Base-by-base conservation (phyloP, 1,139 yeast genomes). In the Debaryomycetaceae sp. region DNA sequence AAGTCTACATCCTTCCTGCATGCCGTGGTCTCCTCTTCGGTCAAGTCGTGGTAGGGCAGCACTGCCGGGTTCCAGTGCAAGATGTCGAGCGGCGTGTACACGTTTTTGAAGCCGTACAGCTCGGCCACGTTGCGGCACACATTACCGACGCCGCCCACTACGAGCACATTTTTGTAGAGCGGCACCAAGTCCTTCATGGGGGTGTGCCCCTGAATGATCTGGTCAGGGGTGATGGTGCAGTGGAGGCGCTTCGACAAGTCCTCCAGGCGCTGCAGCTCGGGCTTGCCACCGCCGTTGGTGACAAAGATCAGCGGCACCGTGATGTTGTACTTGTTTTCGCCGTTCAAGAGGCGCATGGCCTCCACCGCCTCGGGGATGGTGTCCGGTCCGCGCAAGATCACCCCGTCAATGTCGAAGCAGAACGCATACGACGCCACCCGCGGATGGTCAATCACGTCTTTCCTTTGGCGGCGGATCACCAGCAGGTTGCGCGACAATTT, bases 381-480 rank as follows among this genome's bases (percentile, higher is more conserved):
- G 34, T 81, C 74, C 2, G 91, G 88, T 11, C 93, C 93, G 40
- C 83, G 66, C 42, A 83, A 77, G 29, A 83, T 72, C 26, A 83
- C 94, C 28, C 94, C 94, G 50, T 83, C 95, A 34, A 83, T 84
- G 59, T 83, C 94, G 50, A 83, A 84, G 30, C 93, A 88, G 61
- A 83, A 83, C 1, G 94, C 93, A 51, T 83, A 83, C 9, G 85
- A 78, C 4, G 91, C 91, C 30, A 83, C 78, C 52, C 88, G 65
- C 25, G 61, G 72, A 50, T 81, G 88, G 49, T 79, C 83, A 44
- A 80, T 67, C 13, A 75, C 69, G 3, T 56, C 41, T 46, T 65
- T 74, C 58, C 68, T 73, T 47, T 66, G 66, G 34, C 77, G 58
- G 34, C 62, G 62, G 34, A 73, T 68, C 27, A 71, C 56, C 23